Evolutionary conservation across 805 yeast genomes (phyloP).

Genomic region (Wickerhamomyces strasburgensis): DNA sequence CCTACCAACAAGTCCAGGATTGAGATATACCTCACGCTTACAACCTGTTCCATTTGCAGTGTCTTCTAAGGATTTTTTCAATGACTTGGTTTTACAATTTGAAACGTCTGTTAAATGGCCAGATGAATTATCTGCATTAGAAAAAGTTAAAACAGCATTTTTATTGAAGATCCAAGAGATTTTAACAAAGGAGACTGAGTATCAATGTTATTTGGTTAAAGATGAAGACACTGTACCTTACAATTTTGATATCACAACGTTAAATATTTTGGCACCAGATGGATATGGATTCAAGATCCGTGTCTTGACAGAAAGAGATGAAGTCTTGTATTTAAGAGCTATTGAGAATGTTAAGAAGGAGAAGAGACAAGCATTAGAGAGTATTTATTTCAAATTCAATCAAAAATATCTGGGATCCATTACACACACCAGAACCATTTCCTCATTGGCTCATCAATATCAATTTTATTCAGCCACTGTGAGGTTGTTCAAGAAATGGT

Average conservation of each 20-base stretch:
- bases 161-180: slow-evolving; percentile 61
- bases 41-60: slow-evolving; percentile 81
- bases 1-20: slow-evolving; percentile 65
- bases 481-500: slow-evolving; percentile 84
- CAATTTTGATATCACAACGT: slow-evolving; percentile 49
- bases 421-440: slow-evolving; percentile 77
- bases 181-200: slow-evolving; percentile 41
- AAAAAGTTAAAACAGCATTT: slow-evolving; percentile 88
- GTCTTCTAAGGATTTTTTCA: slow-evolving; percentile 72
- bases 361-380: slow-evolving; percentile 52
- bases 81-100: slow-evolving; percentile 77
- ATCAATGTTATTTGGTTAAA: slow-evolving; percentile 54
- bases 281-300: slow-evolving; percentile 84
- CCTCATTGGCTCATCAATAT: slow-evolving; percentile 63
- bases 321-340: slow-evolving; percentile 64
- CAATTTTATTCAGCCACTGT: slow-evolving; percentile 75
- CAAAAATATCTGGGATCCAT: slow-evolving; percentile 60
- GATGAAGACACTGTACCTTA: slow-evolving; percentile 64
- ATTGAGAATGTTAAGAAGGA: slow-evolving; percentile 61
- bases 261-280: slow-evolving; percentile 75
- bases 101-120: slow-evolving; percentile 96
- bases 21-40: slow-evolving; percentile 70
- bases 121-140: slow-evolving; percentile 78
- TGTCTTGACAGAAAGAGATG: slow-evolving; percentile 81
- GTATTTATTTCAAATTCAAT: slow-evolving; percentile 58